Percentiles rank a stretch among this genome's conserved stretches.
phyloP scores from a whole-genome alignment of 2,329 filamentous ascomycete genomes.

The Waltergamsia citrina region DNA sequence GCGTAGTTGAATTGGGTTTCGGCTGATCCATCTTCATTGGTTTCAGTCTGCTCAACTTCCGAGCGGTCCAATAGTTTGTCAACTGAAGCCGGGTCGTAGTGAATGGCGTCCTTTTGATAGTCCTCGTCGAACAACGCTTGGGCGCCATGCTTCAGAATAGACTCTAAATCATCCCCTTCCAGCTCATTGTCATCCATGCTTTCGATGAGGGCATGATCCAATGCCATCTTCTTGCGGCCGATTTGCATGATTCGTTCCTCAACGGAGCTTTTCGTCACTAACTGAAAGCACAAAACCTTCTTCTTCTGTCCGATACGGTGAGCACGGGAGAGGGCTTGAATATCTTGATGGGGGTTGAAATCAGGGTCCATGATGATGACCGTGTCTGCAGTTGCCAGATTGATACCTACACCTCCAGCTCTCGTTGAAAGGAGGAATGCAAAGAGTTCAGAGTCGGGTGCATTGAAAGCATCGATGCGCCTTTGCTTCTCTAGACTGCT shows the following conservation, averaged over 20 bases:
- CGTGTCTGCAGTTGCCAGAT: conserved; percentile 91
- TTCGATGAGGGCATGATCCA: conserved; percentile 92
- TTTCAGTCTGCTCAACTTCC: conserved; percentile 62
- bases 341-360: conserved; percentile 96
- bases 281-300: conserved; percentile 89
- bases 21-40: conserved; percentile 51
- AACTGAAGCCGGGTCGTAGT: conserved; percentile 74
- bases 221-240: conserved; percentile 88
- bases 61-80: conserved; percentile 86
- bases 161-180: conserved; percentile 70
- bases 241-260: conserved; percentile 97
- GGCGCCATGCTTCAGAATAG: conserved; percentile 80
- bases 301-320: conserved; percentile 95
- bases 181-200: conserved; percentile 80
- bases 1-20: conserved; percentile 85
- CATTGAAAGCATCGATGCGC: conserved; percentile 89
- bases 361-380: conserved; percentile 97
- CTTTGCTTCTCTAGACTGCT: conserved; percentile 82
- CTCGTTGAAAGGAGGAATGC: conserved; percentile 89
- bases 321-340: conserved; percentile 87
- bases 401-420: conserved; percentile 94
- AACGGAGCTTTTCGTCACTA: conserved; percentile 80
- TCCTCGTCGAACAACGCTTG: conserved; percentile 76
- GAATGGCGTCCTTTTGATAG: conserved; percentile 60
- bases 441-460: conserved; percentile 71